Base-by-base conservation (phyloP, 1,284 basidiomycete genomes). In the Pterulicium gracile region DNA sequence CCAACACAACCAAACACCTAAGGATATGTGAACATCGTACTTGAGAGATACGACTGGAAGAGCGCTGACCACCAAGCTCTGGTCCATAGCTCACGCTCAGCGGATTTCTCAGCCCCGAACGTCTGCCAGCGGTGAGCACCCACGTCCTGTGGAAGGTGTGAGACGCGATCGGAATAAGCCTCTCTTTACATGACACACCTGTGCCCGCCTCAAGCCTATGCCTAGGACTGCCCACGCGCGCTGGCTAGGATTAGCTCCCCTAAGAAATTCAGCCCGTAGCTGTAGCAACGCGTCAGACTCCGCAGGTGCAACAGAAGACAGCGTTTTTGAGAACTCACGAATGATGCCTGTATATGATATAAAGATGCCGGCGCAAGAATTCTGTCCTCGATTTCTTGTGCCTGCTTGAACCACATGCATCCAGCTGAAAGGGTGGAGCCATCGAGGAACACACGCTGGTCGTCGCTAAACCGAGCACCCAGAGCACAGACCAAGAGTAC, bases 401-500 rank as follows among this genome's bases (percentile, higher is more conserved):
- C 72, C 54, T 83, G 79, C 36, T 75, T 70, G 55, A 82, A 80
- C 69, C 77, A 88, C 52, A 75, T 76, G 83, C 85, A 88, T 1
- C 87, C 87, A 15, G 77, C 73, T 2, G 81, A 81, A 17, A 10
- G 36, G 48, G 61, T 59, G 18, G 70, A 66, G 18, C 49, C 47
- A 36, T 44, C 48, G 50, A 50, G 57, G 51, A 82, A 61, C 1
- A 85, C 79, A 10, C 83, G 68, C 0, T 73, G 70, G 58, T 89
- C 88, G 46, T 81, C 70, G 12, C 79, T 77, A 57, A 72, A 84
- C 22, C 83, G 73, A 0, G 86, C 66, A 1, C 79, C 89, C 47
- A 80, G 67, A 0, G 90, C 86, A 58, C 86, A 89, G 0, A 92
- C 75, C 39, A 88, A 65, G 24, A 91, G 63, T 41, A 88, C 72